Base-by-base conservation (phyloP, 2,329 filamentous ascomycete species). In the Aureobasidium sp. region DNA sequence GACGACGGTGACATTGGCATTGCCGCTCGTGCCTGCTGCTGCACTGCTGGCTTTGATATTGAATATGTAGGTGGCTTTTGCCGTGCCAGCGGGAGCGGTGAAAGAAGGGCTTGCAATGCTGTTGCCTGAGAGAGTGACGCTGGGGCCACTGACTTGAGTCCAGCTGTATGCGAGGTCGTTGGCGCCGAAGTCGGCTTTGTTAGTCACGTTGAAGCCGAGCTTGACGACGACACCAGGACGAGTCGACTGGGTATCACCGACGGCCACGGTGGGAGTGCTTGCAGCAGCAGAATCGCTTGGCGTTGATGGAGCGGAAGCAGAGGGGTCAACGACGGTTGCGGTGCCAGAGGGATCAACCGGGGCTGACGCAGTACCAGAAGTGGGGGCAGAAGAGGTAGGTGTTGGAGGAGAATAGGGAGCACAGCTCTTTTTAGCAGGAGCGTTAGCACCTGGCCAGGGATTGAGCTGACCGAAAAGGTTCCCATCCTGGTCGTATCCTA, bases 401-500 rank as follows among this genome's bases (percentile, higher is more conserved):
- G 69, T 37, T 21, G 66, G 65, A 49, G 67, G 68, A 37, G 25
- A 29, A 9, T 21, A 43, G 7, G 38, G 55, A 21, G 15, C 55
- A 47, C 45, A 47, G 47, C 29, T 68, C 9, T 67, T 64, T 17
- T 68, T 64, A 17, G 66, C 61, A 38, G 71, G 69, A 19, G 69
- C 67, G 11, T 57, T 58, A 4, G 67, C 53, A 25, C 69, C 71
- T 9, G 73, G 72, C 66, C 69, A 78, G 0, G 75, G 75, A 38
- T 63, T 66, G 13, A 77, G 67, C 4, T 69, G 75, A 1, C 73
- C 73, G 61, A 70, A 77, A n/a, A 72, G 58, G 40, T 70, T 65
- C 0, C 65, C 67, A n/a, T 66, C 45, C 0, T 62, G 60, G 53
- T 71, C 70, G 3, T 63, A 65, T 29, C 70, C 70, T 19, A 70